These are phyloP conservation scores for Aspergillus latus DNA, from an alignment of 2,329 filamentous ascomycete species.

Conservation along the genomic window DNA sequence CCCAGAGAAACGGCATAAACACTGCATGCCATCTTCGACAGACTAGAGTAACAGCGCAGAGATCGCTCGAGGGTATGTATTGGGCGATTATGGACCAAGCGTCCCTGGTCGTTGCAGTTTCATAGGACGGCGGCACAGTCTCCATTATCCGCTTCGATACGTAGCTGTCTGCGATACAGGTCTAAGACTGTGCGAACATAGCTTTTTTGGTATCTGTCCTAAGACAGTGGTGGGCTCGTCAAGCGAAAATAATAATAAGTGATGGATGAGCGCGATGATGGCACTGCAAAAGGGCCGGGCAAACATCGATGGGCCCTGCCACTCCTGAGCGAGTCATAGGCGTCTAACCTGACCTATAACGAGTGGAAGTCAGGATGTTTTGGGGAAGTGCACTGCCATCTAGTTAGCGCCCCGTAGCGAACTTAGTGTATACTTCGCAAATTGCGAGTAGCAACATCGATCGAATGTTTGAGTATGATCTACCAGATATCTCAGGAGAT, in stretches of 20 bases:
- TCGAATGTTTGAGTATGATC: not conserved
- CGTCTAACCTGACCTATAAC: not conserved
- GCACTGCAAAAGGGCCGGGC: conserved; percentile 1
- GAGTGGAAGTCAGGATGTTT: not conserved
- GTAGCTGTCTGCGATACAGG: not conserved
- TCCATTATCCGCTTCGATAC: conserved; percentile 47
- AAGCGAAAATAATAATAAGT: not conserved
- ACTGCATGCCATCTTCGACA: conserved; percentile 58
- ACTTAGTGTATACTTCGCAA: not conserved
- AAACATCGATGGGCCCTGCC: conserved; percentile 14
- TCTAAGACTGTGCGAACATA: not conserved
- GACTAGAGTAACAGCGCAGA: conserved; percentile 58
- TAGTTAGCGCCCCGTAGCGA: not conserved
- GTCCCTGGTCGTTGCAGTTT: conserved; percentile 55
- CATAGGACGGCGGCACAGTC: conserved; percentile 60
- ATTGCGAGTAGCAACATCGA: not conserved
- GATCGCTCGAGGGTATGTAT: conserved; percentile 57
- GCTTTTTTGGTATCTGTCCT: not conserved
- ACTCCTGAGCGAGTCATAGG: conserved; percentile 13
- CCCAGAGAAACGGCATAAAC: conserved; percentile 63
- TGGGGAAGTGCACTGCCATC: not conserved
- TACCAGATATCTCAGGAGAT: not conserved
- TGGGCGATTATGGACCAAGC: conserved; percentile 57
- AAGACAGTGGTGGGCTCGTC: not conserved
- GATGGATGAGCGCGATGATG: not conserved